Evolutionary conservation across 306 rosid species (phyloP).

Genomic region (Amphicarpaea edgeworthii): DNA sequence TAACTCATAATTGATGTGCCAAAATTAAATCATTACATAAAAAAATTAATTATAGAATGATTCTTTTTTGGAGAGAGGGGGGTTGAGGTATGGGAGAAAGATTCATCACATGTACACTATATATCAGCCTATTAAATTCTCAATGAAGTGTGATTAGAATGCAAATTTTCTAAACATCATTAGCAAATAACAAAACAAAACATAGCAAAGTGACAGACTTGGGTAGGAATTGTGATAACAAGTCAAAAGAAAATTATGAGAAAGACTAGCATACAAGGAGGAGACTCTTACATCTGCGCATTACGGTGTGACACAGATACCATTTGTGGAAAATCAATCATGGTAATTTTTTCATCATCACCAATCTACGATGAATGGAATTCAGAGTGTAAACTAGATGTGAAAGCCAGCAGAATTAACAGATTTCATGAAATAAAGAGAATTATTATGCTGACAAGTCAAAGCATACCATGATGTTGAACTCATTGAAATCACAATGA

Average conservation of each 20-base stretch:
- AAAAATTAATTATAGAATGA: not conserved
- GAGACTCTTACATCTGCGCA: constrained; percentile 81
- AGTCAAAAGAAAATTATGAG: not conserved
- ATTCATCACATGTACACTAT: not conserved
- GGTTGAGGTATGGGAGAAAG: not conserved
- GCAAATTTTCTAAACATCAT: not conserved
- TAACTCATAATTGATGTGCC: not conserved
- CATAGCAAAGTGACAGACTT: constrained; percentile 24
- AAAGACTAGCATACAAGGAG: constrained; percentile 28
- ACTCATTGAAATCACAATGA: constrained; percentile 96
- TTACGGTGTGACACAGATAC: constrained; percentile 89
- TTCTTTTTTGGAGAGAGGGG: not conserved
- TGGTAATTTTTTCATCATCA: constrained; percentile 81
- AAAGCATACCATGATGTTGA: constrained; percentile 85
- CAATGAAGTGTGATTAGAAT: not conserved
- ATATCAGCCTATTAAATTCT: not conserved
- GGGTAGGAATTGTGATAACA: not conserved
- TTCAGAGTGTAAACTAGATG: constrained; percentile 24
- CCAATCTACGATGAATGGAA: constrained; percentile 64
- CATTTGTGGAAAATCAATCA: constrained; percentile 98
- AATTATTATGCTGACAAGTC: constrained; percentile 13
- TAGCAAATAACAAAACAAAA: constrained; percentile 19
- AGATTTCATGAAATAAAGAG: constrained; percentile 5
- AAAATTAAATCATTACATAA: constrained; percentile 4
- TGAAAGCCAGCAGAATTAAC: constrained; percentile 23